Percentiles rank a stretch among this genome's conserved stretches.
phyloP scores from a whole-genome alignment of 768 basidiomycete genomes.

The Pisolithus marmoratus region DNA sequence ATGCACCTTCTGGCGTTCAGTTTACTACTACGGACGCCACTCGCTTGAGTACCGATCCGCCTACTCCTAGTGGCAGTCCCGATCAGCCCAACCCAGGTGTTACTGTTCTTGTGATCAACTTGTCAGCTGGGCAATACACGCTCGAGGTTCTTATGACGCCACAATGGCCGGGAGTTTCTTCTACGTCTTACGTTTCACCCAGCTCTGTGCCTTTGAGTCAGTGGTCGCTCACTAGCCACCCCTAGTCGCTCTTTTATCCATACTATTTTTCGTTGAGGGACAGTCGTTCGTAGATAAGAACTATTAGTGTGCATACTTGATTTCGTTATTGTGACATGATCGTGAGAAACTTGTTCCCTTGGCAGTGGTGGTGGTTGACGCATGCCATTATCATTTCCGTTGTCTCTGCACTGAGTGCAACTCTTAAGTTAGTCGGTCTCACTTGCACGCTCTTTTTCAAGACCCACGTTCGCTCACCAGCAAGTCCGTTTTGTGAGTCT shows the following conservation, averaged over 20 bases:
- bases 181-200: slow-evolving; percentile 61
- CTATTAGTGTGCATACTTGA: not conserved
- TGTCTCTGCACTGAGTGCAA: no score
- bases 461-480: not conserved
- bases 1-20: slow-evolving; percentile 56
- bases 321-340: not conserved
- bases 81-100: slow-evolving; percentile 79
- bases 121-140: slow-evolving; percentile 62
- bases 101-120: slow-evolving; percentile 68
- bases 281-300: not conserved
- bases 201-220: slow-evolving; percentile 58
- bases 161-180: slow-evolving; percentile 74
- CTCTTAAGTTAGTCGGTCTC: no score
- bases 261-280: not conserved
- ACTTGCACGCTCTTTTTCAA: not conserved
- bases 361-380: not conserved
- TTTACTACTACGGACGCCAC: slow-evolving; percentile 54
- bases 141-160: slow-evolving; percentile 89
- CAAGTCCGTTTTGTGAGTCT: no score
- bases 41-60: slow-evolving; percentile 56
- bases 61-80: slow-evolving; percentile 47
- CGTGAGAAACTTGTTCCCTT: not conserved
- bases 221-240: slow-evolving; percentile 80
- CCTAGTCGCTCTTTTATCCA: slow-evolving; percentile 13
- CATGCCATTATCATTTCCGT: not conserved